A percentile compares a stretch with the other conserved stretches of the same genome.
These are phyloP conservation scores for Holtermanniella nyarrowii DNA, from an alignment of 768 basidiomycete species.

Conservation along the genomic window DNA sequence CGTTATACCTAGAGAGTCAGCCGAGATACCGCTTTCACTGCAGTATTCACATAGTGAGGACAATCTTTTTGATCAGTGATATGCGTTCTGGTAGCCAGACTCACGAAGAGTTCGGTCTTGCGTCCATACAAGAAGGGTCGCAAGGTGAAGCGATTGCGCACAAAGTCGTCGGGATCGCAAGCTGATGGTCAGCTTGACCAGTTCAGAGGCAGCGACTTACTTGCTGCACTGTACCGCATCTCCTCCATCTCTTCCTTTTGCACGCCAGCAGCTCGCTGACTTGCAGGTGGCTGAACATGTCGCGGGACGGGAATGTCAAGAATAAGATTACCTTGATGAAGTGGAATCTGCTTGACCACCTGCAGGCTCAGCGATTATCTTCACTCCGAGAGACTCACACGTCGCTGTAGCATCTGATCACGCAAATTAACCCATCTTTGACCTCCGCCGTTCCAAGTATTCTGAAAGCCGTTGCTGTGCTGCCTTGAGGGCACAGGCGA, in stretches of 20 bases:
- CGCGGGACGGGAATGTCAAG: slow-evolving; percentile 71
- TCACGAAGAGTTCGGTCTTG: slow-evolving; percentile 35
- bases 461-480: background rate
- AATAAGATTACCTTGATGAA: slow-evolving; percentile 72
- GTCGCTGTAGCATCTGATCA: slow-evolving; percentile 72
- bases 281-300: slow-evolving; percentile 54
- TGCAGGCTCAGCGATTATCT: background rate
- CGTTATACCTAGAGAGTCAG: slow-evolving; percentile 30
- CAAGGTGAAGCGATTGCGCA: slow-evolving; percentile 63
- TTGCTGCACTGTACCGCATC: slow-evolving; percentile 30
- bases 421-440: slow-evolving; percentile 56
- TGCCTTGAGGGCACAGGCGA: background rate
- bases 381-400: slow-evolving; percentile 28
- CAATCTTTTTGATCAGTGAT: background rate
- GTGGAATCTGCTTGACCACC: slow-evolving; percentile 53
- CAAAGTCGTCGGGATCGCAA: slow-evolving; percentile 36
- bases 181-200: background rate
- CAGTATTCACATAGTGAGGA: background rate
- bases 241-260: slow-evolving; percentile 36
- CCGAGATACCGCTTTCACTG: background rate
- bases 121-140: slow-evolving; percentile 61
- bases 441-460: slow-evolving; percentile 1
- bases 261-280: slow-evolving; percentile 16
- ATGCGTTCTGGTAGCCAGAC: slow-evolving; percentile 1
- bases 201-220: background rate